Base-by-base conservation (phyloP, 805 yeast species). In the Priceomyces fermenticarens region DNA sequence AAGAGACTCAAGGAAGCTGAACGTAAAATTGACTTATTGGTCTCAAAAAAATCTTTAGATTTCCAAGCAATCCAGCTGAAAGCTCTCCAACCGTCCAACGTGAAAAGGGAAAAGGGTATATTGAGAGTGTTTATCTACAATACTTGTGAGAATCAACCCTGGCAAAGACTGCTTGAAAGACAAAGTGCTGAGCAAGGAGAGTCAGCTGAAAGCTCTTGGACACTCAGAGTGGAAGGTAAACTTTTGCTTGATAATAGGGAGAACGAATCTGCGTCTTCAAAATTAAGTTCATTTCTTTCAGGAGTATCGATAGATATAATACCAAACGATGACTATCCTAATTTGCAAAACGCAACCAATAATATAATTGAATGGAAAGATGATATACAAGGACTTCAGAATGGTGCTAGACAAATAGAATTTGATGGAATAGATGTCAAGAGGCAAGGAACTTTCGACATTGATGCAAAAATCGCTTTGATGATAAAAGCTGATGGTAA, bases 391-490 rank as follows among this genome's bases (percentile, higher is more conserved):
- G 40, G 35, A 12, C 38, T 30, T 26, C 46, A 43, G 11, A 53
- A 53, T 30, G 45, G 46, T 26, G 40, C 51, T 14, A 35, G 52
- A 39, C 56, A 49, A 38, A 41, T 50, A 28, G 59, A 52, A 37
- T 91, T 91, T 58, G 98, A 93, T 61, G 97, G 95, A 1, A 65
- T 93, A 42, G 97, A 90, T 57, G 78, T 93, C 41, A 85, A 85
- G 54, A 79, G 99, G 53, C 68, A 75, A 12, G 98, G 98, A 2
- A 55, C 66, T 9, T 67, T 58, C 48, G 62, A 63, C 44, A 53
- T 90, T 36, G 72, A 77, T 34, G 79, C 86, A 37, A 79, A 79
- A 41, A 81, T 93, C 41, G 85, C 88, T 3, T 74, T 93, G 41
- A 75, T 49, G 65, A 83, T 88, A 62, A 86, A 85, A 55, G 86